phyloP scores from a whole-genome alignment of 2,329 filamentous ascomycete genomes.

The Apiospora phragmitis region DNA sequence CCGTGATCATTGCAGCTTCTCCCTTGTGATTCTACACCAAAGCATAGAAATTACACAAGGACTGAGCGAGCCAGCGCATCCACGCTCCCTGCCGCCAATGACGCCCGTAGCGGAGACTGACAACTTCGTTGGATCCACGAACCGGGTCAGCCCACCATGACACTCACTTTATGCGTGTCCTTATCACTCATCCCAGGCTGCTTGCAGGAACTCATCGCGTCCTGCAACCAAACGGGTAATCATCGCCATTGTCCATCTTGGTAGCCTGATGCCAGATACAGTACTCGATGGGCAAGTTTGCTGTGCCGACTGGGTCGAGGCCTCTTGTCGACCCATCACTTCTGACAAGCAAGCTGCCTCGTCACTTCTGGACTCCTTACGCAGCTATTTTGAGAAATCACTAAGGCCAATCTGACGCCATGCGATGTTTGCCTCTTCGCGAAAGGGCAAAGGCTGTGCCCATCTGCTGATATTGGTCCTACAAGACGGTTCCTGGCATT shows the following conservation, averaged over 20 bases:
- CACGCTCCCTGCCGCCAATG: conserved; percentile 1
- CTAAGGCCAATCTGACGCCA: neutral
- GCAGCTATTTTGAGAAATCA: neutral
- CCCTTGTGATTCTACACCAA: conserved; percentile 4
- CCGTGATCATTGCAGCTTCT: neutral
- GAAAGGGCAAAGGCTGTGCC: neutral
- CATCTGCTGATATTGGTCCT: neutral
- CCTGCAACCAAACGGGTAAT: neutral
- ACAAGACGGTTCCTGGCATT: neutral
- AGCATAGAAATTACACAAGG: conserved; percentile 1
- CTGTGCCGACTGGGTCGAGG: neutral
- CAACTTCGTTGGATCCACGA: neutral
- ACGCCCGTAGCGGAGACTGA: neutral
- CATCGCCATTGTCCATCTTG: neutral
- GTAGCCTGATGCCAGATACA: neutral
- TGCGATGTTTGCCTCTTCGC: neutral
- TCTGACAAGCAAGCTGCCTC: neutral
- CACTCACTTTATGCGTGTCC: neutral
- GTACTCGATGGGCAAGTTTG: neutral
- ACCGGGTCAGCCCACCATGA: neutral
- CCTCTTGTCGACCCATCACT: neutral
- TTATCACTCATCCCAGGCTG: neutral
- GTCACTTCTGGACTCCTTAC: neutral
- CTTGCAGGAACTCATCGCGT: neutral
- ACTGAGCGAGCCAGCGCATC: neutral